These are phyloP conservation scores for Cutaneotrichosporon sp. DNA, from an alignment of 1,284 basidiomycete species.

Conservation along the genomic window DNA sequence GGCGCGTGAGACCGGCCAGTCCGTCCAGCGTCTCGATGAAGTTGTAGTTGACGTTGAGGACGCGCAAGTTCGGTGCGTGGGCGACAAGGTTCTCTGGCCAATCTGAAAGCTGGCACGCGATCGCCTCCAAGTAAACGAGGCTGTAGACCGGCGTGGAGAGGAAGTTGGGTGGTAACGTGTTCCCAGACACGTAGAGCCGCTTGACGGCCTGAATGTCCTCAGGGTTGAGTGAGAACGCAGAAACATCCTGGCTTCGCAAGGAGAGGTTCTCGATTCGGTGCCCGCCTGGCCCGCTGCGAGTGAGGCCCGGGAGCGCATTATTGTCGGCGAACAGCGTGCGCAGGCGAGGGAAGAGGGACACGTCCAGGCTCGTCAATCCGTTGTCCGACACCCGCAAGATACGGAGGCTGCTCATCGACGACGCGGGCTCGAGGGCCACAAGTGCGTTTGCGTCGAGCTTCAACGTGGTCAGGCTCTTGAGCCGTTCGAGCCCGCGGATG, in stretches of 20 bases:
- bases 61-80: slow-evolving; percentile 80
- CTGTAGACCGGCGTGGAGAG: slow-evolving; percentile 69
- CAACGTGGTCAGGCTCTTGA: slow-evolving; percentile 67
- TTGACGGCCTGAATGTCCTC: slow-evolving; percentile 83
- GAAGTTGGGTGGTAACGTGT: slow-evolving; percentile 52
- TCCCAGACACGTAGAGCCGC: slow-evolving; percentile 84
- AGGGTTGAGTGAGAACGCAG: slow-evolving; percentile 55
- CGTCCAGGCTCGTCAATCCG: slow-evolving; percentile 67
- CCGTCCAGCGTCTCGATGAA: slow-evolving; percentile 71
- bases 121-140: slow-evolving; percentile 88
- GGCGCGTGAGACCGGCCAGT: slow-evolving; percentile 68
- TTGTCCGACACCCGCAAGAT: slow-evolving; percentile 85
- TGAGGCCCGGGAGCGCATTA: slow-evolving; percentile 63
- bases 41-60: slow-evolving; percentile 94
- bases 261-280: slow-evolving; percentile 84
- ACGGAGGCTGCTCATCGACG: slow-evolving; percentile 66
- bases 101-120: slow-evolving; percentile 76
- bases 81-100: slow-evolving; percentile 68
- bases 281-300: slow-evolving; percentile 57
- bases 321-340: slow-evolving; percentile 91
- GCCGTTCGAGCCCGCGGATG: slow-evolving; percentile 63
- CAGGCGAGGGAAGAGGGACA: slow-evolving; percentile 67
- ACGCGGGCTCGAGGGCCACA: slow-evolving; percentile 28
- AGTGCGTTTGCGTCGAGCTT: slow-evolving; percentile 75
- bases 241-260: slow-evolving; percentile 73